phyloP scores from a whole-genome alignment of 768 basidiomycete species.

The Asterophora parasitica region DNA sequence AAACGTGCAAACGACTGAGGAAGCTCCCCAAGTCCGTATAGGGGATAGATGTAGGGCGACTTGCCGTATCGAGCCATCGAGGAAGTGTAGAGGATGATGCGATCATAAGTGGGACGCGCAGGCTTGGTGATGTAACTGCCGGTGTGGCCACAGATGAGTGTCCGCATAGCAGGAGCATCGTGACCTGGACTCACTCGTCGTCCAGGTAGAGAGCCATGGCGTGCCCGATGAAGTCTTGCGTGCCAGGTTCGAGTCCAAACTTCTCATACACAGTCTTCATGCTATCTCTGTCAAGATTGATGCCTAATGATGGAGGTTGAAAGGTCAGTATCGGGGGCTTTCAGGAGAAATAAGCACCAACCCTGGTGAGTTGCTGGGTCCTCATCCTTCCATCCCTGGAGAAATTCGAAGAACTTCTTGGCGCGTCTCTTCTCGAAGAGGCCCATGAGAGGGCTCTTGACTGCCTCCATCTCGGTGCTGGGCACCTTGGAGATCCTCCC shows the following conservation, averaged over 20 bases:
- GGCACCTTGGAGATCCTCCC: conserved; percentile 97
- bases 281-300: conserved; percentile 83
- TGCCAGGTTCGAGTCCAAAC: conserved; percentile 94
- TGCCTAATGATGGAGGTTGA: conserved; percentile 40
- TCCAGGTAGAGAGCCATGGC: conserved; percentile 98
- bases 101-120: conserved; percentile 86
- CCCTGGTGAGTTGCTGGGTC: conserved; percentile 97
- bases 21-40: conserved; percentile 97
- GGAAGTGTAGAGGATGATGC: conserved; percentile 94
- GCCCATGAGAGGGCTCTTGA: conserved; percentile 95
- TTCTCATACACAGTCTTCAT: conserved; percentile 97
- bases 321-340: neutral
- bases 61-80: conserved; percentile 99
- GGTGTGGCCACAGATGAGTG: neutral
- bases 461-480: conserved; percentile 95
- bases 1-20: conserved; percentile 98
- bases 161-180: neutral
- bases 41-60: conserved; percentile 98
- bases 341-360: conserved; percentile 21
- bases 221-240: conserved; percentile 98
- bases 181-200: conserved; percentile 70
- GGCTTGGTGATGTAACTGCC: conserved; percentile 87
- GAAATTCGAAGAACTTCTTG: conserved; percentile 97
- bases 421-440: conserved; percentile 97
- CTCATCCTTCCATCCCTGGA: conserved; percentile 93